Conservation (phyloP, 768 basidiomycete genomes). For the Tubosaeta sp. region DNA sequence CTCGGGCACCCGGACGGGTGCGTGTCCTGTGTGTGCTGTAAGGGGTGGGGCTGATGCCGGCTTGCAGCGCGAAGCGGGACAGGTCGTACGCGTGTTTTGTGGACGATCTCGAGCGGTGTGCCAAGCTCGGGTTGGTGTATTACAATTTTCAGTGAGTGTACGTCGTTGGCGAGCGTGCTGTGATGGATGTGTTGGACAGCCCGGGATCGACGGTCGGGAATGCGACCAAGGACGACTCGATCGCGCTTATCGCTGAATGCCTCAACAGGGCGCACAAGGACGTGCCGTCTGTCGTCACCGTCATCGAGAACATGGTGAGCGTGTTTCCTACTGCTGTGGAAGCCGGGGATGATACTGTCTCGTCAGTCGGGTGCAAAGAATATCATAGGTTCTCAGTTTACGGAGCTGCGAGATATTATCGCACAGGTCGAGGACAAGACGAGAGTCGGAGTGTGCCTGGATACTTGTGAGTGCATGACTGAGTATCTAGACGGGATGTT, state of each 20-base stretch:
- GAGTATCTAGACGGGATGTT: neutral
- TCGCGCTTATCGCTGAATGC: constrained; percentile 61
- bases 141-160: constrained; percentile 85
- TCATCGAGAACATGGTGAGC: constrained; percentile 83
- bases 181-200: constrained; percentile 32
- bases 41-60: neutral
- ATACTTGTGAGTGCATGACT: constrained; percentile 59
- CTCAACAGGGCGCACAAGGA: constrained; percentile 70
- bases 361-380: constrained; percentile 74
- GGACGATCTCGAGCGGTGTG: constrained; percentile 77
- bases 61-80: constrained; percentile 53
- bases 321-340: neutral
- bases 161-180: neutral
- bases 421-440: constrained; percentile 63
- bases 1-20: constrained; percentile 76
- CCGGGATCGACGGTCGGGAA: constrained; percentile 82
- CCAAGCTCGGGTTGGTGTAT: constrained; percentile 63
- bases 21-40: constrained; percentile 24
- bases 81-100: constrained; percentile 78
- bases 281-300: constrained; percentile 53
- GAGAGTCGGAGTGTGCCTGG: constrained; percentile 77
- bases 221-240: constrained; percentile 55
- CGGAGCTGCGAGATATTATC: constrained; percentile 68
- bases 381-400: constrained; percentile 68
- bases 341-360: neutral